Conservation (phyloP, 2,329 filamentous ascomycete species). For the Didymella pinodella region DNA sequence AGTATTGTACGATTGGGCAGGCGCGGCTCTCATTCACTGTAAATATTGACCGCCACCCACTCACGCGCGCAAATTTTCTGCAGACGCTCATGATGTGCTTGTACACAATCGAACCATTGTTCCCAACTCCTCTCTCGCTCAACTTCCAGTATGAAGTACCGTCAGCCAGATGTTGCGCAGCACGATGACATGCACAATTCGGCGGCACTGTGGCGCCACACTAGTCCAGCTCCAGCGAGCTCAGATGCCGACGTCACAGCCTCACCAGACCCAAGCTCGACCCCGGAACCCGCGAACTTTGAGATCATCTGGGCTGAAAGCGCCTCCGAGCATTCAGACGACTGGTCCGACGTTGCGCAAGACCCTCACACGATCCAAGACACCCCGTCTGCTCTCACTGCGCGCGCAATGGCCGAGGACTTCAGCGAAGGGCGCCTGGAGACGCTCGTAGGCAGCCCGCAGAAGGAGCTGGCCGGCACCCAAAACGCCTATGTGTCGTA, state of each 20-base stretch:
- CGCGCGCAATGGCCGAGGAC: constrained; percentile 45
- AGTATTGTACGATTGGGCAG: constrained; percentile 18
- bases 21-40: constrained; percentile 16
- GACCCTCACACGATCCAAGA: background rate
- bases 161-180: background rate
- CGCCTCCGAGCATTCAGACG: constrained; percentile 9
- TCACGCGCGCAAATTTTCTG: constrained; percentile 1
- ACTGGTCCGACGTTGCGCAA: constrained; percentile 10
- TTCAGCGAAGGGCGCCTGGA: constrained; percentile 74
- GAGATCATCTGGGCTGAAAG: constrained; percentile 10
- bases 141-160: background rate
- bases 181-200: background rate
- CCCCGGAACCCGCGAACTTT: constrained; percentile 6
- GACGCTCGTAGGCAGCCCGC: constrained; percentile 80
- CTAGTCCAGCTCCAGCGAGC: background rate
- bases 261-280: constrained; percentile 12
- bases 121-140: background rate
- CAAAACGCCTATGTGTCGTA: constrained; percentile 98
- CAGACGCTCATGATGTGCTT: constrained; percentile 9
- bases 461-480: constrained; percentile 95
- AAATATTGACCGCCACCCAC: constrained; percentile 13
- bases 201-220: constrained; percentile 9
- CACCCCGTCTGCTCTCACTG: constrained; percentile 1
- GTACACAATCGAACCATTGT: background rate
- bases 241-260: constrained; percentile 14